Evolutionary conservation across 768 basidiomycete genomes (phyloP), one percentile per base, ranked within the genome.

Genomic region (Podaxis sp.): DNA sequence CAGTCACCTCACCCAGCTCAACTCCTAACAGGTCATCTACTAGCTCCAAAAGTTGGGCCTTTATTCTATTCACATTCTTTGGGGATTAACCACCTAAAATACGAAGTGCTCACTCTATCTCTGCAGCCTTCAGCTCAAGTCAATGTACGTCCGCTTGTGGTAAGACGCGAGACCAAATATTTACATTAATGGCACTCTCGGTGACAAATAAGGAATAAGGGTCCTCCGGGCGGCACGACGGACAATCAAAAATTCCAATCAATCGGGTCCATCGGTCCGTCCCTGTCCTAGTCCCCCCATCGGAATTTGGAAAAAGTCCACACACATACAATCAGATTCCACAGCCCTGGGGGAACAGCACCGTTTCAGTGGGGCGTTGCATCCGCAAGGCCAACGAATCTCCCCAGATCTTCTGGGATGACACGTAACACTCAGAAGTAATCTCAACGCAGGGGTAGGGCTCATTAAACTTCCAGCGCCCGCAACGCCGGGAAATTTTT

Each of bases 251-350:
- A 44, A n/a, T 13, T 57, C 41, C 38, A 57, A 46, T 28, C 24
- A 57, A 44, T 30, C 56, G 56, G 56, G 38, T 57, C 56, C 46
- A 57, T 60, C 58, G 58, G 58, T 36, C 60, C 52, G 60, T 36
- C 60, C 52, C 60, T 55, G 53, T 54, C 52, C 22, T 36, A 4
- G 24, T 12, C 6, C 20, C 20, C 49, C 24, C 11, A 50, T 50
- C 49, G 24, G 49, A 44, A 59, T 38, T 51, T 50, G 49, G 49
- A 15, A 22, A 49, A 51, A 36, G 12, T 24, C 44, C 36, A 49
- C 36, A 28, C 20, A 17, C 33, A 20, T 41, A 54, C 40, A 24
- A 28, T 50, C 22, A 24, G 52, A 30, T 30, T 28, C 52, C 60
- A 37, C 46, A 54, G 30, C 60, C 60, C 60, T 62, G 53, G 58